Conservation (phyloP, 257 asterid species). For the Marsdenia floribunda region DNA sequence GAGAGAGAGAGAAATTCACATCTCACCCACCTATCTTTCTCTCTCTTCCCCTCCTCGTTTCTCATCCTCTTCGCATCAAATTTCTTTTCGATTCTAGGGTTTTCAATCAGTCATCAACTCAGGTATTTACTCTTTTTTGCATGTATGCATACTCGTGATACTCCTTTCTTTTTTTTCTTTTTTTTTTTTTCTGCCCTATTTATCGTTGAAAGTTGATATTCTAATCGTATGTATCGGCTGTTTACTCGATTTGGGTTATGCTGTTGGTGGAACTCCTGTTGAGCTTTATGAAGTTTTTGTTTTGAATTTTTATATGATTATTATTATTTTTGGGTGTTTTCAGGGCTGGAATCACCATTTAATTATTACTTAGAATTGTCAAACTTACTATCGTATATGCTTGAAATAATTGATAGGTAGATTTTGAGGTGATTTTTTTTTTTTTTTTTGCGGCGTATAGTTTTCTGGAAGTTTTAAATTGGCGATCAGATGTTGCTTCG, state of each 20-base stretch:
- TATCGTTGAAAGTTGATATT: neutral
- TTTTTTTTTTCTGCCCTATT: neutral
- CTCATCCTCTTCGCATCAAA: conserved; percentile 12
- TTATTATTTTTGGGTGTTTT: neutral
- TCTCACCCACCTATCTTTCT: conserved; percentile 32
- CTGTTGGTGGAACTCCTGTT: neutral
- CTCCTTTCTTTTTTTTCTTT: neutral
- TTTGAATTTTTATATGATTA: neutral
- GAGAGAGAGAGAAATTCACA: conserved; percentile 29
- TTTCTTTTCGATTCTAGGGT: conserved; percentile 19
- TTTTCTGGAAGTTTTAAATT: conserved; percentile 5
- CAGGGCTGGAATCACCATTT: neutral
- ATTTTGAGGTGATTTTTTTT: neutral
- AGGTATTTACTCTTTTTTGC: neutral
- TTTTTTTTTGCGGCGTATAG: neutral
- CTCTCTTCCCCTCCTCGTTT: neutral
- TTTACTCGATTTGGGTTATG: neutral
- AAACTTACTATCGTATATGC: neutral
- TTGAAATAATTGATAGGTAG: neutral
- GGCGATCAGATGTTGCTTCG: conserved; percentile 8
- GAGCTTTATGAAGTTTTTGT: neutral
- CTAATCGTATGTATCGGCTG: neutral
- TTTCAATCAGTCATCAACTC: conserved; percentile 4
- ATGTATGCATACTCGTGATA: neutral
- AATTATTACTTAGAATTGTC: neutral